phyloP scores from a whole-genome alignment of 345 rosid species.

The Camelina laxa region DNA sequence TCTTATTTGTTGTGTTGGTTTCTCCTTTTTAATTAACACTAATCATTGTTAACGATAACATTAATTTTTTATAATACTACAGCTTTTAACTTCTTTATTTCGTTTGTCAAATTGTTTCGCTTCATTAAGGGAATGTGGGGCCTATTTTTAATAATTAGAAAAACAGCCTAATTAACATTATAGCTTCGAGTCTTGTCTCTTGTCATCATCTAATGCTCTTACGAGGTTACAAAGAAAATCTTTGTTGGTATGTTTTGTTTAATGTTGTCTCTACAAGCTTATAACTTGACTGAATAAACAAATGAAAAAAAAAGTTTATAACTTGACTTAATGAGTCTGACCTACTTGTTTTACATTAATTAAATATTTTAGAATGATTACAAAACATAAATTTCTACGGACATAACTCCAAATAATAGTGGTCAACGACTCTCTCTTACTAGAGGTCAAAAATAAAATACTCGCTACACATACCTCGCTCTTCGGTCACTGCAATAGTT shows the following conservation, averaged over 20 bases:
- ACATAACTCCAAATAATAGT: slow-evolving; percentile 1
- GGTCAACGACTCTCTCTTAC: slow-evolving; percentile 6
- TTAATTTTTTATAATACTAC: background rate
- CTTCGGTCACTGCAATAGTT: background rate
- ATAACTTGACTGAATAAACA: slow-evolving; percentile 33
- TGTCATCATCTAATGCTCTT: slow-evolving; percentile 46
- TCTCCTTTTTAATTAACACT: slow-evolving; percentile 20
- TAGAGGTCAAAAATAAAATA: background rate
- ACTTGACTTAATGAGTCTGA: slow-evolving; percentile 35
- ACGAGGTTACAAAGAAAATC: slow-evolving; percentile 50
- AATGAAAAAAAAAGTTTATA: slow-evolving; percentile 15
- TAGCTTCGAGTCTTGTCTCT: slow-evolving; percentile 41
- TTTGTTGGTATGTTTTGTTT: slow-evolving; percentile 46
- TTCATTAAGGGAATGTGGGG: slow-evolving; percentile 36
- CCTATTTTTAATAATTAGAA: slow-evolving; percentile 31
- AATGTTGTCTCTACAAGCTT: slow-evolving; percentile 38
- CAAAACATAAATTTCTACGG: background rate
- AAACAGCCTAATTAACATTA: slow-evolving; percentile 32
- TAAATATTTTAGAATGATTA: slow-evolving; percentile 24
- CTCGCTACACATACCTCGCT: background rate
- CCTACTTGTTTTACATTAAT: slow-evolving; percentile 28
- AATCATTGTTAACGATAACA: slow-evolving; percentile 40
- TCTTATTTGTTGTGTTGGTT: slow-evolving; percentile 25
- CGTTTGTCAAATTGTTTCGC: slow-evolving; percentile 28
- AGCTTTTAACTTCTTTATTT: slow-evolving; percentile 7